Evolutionary conservation across 345 rosid genomes (phyloP), one percentile per base, ranked within the genome.

Genomic region (Arabidopsis suecica): DNA sequence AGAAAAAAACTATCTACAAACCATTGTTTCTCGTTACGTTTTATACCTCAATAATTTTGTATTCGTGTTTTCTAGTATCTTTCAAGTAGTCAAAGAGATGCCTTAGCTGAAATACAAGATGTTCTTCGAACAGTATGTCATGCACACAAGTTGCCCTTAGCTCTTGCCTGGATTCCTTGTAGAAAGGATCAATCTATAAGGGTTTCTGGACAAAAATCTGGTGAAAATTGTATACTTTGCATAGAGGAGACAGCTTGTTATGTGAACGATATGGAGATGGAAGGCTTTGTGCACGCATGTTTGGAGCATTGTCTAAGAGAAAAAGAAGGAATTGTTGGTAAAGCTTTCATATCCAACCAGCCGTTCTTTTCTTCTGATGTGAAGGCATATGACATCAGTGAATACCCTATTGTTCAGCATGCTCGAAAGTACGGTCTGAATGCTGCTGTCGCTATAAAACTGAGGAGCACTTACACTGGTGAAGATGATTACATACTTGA

Each of bases 401-500:
- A 88, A 47, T 90, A 88, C 81, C 96, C 99, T 36, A 89, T 90
- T 42, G 99, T 95, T 58, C 97, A 91, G 32, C 97, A 89, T 72
- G 96, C 97, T 64, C 92, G 99, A 57, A 88, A 87, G 73, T 86
- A 83, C 74, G 86, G 90, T 40, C 78, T 95, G 45, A 89, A 84
- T 83, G 97, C 99, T 68, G 97, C 92, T 10, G 99, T 95, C 71
- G 96, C 97, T 42, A 88, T 89, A 72, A 87, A 89, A 82, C 82
- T 95, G 50, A 90, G 92, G 78, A 95, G 99, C 77, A 89, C 89
- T 13, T 74, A 82, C 68, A 95, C 97, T 18, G 90, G 88, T 53
- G 88, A 87, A 70, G 89, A 88, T 69, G 93, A 88, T 81, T 95
- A 95, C 78, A 83, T 95, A 48, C 81, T 95, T 61, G 99, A 95